Base-by-base conservation (phyloP, 73 alveolate genomes). In the Stentor coeruleus region DNA sequence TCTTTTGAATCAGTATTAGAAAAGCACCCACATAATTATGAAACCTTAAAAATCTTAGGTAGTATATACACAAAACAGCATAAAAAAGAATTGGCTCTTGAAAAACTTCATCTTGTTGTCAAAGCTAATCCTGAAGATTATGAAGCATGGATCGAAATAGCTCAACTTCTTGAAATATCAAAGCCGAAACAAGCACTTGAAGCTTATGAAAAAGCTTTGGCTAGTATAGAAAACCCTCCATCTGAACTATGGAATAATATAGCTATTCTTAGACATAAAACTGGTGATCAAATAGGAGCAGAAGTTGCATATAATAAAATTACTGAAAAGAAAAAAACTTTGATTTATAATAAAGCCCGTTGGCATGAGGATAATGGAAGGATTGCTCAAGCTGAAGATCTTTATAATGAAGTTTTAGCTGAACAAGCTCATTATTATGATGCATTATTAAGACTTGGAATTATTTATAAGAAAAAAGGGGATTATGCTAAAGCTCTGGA, bases 371-470 rank as follows among this genome's bases (percentile, higher is more conserved):
- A 81, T 28, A 39, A 76, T 37, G 74, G 77, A 28, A 40, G 79
- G 38, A 26, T 84, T 49, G 90, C 58, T 11, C 85, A 77, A 4
- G 90, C 90, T n/a, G 42, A 75, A 15, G 85, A 3, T 1, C 82
- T 84, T 35, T 84, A 84, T 58, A 86, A 86, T 82, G 35, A 55
- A 38, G 74, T 89, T n/a, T 35, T 75, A 14, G 14, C 73, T 59
- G 86, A 81, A 3, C 85, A 81, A 36, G 88, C 92, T 4, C 42
- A 74, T 36, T 89, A 89, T 57, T 76, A 77, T 4, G 95, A 89
- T 72, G 95, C 95, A 6, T 86, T 84, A 59, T 33, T 89, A 37
- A 85, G 95, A 81, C 91, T 86, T 6, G 92, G 85, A 39, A 77
- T 86, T 74, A 58, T 89, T 14, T 88, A 88, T 11, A 82, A 82